Evolutionary conservation across 2,329 filamentous ascomycete species (phyloP), one percentile per base, ranked within the genome.

Genomic region (Penicillium sp.): DNA sequence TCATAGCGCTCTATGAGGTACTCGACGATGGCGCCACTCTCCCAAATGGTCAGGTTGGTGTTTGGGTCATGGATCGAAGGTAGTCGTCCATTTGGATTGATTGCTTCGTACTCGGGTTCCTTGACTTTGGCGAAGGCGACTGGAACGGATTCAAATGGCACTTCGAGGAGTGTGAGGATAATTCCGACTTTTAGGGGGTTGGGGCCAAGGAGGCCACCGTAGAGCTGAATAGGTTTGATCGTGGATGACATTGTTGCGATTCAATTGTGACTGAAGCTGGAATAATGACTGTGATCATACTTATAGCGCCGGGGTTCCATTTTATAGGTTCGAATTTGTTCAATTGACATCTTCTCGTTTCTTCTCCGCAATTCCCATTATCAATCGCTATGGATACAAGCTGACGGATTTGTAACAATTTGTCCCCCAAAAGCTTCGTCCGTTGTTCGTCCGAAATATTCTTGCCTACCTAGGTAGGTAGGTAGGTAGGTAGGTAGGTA

Each of bases 1-100:
- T 77, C 74, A 62, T 77, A 74, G 9, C 54, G 63, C 22, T 74
- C 72, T 26, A 73, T 48, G 2, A 75, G 64, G 51, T 74, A 75
- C 52, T 72, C 64, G 53, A 72, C 43, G 45, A 74, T 74, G 38
- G 72, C 72, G 35, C 70, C 71, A 19, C 69, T 72, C 49, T 75
- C 72, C 70, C 72, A 73, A 2, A 74, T 52, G 0, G 67, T 71
- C 44, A 73, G 54, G 17, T 55, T 57, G 10, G 64, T 70, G 56
- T 69, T 69, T 33, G 66, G 65, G 45, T 69, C 67, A 28, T 66
- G 44, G 33, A 69, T 66, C 24, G 65, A 57, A 9, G 67, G 67
- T 2, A 67, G 32, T 5, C 67, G 66, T 26, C 67, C 67, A 40
- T 69, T 68, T 31, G 61, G 60, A 52, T 68, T 69, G 49, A 68